Evolutionary conservation across 73 alveolate species (phyloP).

Genomic region (Paramecium sonneborni): DNA sequence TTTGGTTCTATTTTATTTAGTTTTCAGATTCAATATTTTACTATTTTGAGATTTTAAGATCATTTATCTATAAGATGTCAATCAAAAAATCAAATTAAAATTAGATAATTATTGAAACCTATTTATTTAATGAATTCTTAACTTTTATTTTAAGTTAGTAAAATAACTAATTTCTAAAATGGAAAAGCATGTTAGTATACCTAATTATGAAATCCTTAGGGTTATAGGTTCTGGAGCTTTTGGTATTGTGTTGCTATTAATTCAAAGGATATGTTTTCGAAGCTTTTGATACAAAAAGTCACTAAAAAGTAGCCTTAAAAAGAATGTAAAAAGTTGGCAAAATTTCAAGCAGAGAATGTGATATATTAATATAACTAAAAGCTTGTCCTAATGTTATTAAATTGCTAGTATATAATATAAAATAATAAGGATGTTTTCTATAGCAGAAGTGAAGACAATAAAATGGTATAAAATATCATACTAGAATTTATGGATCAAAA

Average conservation of each 20-base stretch:
- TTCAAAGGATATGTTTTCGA: slow-evolving; percentile 87
- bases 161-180: not conserved
- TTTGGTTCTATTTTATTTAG: too few relatives aligned
- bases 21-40: too few relatives aligned
- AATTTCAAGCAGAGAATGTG: slow-evolving; percentile 87
- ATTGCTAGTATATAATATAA: slow-evolving; percentile 67
- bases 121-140: not conserved
- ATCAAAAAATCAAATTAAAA: too few relatives aligned
- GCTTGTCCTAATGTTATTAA: slow-evolving; percentile 83
- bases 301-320: slow-evolving; percentile 85
- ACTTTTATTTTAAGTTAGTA: not conserved
- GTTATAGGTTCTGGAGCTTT: slow-evolving; percentile 84
- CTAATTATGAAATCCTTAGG: slow-evolving; percentile 72
- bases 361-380: slow-evolving; percentile 77
- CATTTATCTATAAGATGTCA: too few relatives aligned
- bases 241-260: slow-evolving; percentile 59
- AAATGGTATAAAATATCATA: slow-evolving; percentile 87
- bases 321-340: slow-evolving; percentile 91
- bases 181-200: slow-evolving; percentile 3
- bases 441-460: slow-evolving; percentile 87
- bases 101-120: not conserved
- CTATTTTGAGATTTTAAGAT: too few relatives aligned
- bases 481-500: slow-evolving; percentile 88
- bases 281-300: slow-evolving; percentile 79
- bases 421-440: slow-evolving; percentile 77